A percentile compares a stretch with the other conserved stretches of the same genome.
Evolutionary conservation across 352 stramenopile genomes (phyloP).

Genomic region (Phytophthora chlamydospora): DNA sequence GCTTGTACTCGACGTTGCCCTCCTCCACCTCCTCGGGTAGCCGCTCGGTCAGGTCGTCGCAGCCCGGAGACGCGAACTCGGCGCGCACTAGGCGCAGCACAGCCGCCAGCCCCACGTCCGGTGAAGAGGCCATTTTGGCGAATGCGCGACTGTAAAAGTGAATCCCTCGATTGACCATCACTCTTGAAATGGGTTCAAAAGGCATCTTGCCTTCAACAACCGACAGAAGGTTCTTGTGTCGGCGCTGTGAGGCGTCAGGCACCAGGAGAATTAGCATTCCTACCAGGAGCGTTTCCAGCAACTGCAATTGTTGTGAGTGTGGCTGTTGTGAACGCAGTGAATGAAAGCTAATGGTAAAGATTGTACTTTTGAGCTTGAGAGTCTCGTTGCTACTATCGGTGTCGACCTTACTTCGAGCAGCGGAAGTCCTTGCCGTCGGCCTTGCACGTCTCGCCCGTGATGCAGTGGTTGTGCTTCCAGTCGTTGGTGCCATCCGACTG

Average conservation of each 20-base stretch:
- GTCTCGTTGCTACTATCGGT: neutral
- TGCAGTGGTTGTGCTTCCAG: constrained; percentile 32
- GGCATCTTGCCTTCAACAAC: neutral
- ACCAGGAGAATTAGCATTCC: too few species aligned
- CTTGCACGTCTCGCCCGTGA: constrained; percentile 24
- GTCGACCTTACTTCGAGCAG: constrained; percentile 19
- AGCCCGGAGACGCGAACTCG: constrained; percentile 23
- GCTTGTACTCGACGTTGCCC: constrained; percentile 93
- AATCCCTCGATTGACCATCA: constrained; percentile 4
- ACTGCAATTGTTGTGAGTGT: too few species aligned
- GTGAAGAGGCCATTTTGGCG: constrained; percentile 26
- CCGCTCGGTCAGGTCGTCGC: neutral
- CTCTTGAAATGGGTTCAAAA: constrained; percentile 7
- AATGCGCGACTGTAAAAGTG: neutral
- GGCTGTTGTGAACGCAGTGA: too few species aligned
- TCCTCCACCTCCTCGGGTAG: constrained; percentile 87
- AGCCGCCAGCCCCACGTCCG: constrained; percentile 31
- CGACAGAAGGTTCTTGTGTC: too few species aligned
- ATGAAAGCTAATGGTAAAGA: neutral
- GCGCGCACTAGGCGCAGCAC: constrained; percentile 26
- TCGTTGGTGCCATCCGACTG: constrained; percentile 26
- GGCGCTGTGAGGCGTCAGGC: too few species aligned
- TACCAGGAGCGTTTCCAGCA: too few species aligned
- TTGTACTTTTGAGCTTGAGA: neutral
- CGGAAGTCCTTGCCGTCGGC: constrained; percentile 25